phyloP scores from a whole-genome alignment of 2,329 filamentous ascomycete genomes.

The Fusarium poae region DNA sequence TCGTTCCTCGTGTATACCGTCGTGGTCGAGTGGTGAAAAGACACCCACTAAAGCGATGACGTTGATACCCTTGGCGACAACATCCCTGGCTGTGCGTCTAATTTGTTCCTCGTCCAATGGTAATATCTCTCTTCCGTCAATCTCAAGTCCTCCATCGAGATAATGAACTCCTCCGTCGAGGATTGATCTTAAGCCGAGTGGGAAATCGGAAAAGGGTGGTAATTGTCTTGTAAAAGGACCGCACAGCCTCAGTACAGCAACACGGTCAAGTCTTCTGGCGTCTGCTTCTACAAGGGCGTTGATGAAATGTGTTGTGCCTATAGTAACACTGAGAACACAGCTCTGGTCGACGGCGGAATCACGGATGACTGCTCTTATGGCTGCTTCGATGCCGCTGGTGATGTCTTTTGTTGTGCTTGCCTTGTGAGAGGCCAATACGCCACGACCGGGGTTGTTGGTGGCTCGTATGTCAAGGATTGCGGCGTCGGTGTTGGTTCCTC shows the following conservation, averaged over 20 bases:
- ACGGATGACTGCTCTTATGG: conserved; percentile 59
- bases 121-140: conserved; percentile 62
- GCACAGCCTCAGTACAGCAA: conserved; percentile 62
- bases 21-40: conserved; percentile 61
- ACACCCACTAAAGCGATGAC: conserved; percentile 60
- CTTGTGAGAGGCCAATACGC: conserved; percentile 63
- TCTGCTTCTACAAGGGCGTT: conserved; percentile 64
- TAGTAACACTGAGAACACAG: conserved; percentile 61
- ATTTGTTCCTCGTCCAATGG: conserved; percentile 57
- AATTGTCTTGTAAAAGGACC: conserved; percentile 60
- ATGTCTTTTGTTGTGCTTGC: conserved; percentile 64
- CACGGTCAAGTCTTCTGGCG: conserved; percentile 57
- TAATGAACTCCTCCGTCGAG: conserved; percentile 58
- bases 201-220: conserved; percentile 62
- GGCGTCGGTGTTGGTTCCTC: conserved; percentile 59
- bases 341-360: conserved; percentile 54
- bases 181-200: conserved; percentile 55
- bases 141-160: conserved; percentile 62
- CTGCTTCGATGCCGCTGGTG: conserved; percentile 61
- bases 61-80: conserved; percentile 54
- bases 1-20: conserved; percentile 57
- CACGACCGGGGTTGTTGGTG: conserved; percentile 52
- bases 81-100: conserved; percentile 49
- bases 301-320: conserved; percentile 65
- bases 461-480: conserved; percentile 60